Evolutionary conservation across 1,139 yeast genomes (phyloP).

Genomic region (Hyphopichia pseudoburtonii): DNA sequence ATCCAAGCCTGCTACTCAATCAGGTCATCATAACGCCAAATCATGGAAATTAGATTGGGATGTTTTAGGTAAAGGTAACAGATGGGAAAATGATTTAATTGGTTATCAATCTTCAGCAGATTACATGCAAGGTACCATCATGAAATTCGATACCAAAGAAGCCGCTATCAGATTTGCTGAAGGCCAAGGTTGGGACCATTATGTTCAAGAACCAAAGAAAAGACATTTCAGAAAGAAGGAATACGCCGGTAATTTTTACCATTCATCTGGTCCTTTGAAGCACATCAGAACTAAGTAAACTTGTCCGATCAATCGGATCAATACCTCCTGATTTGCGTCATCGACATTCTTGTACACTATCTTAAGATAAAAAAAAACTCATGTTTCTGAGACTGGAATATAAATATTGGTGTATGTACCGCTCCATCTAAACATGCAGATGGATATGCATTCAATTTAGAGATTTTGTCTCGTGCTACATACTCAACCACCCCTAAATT

Average conservation of each 20-base stretch:
- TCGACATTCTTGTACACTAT: background rate
- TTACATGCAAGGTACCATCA: conserved; percentile 82
- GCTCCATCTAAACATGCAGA: no score
- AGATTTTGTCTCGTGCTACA: no score
- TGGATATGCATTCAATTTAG: no score
- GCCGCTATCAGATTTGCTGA: conserved; percentile 79
- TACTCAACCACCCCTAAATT: no score
- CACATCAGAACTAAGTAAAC: conserved; percentile 75
- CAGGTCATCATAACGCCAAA: conserved; percentile 56
- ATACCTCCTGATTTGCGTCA: background rate
- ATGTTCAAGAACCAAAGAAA: conserved; percentile 77
- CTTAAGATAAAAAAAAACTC: no score
- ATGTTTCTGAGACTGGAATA: no score
- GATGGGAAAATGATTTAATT: conserved; percentile 90
- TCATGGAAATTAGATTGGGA: conserved; percentile 88
- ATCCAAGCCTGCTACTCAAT: conserved; percentile 80
- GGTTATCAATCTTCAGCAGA: conserved; percentile 84
- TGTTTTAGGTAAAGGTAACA: conserved; percentile 68
- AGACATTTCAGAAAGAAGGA: conserved; percentile 76
- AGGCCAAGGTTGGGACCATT: conserved; percentile 85
- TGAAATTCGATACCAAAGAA: conserved; percentile 74
- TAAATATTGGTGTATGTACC: no score
- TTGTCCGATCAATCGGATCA: background rate
- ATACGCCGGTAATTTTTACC: conserved; percentile 70
- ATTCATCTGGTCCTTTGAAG: conserved; percentile 71